These are phyloP conservation scores for Sporisorium iseilematis-ciliati DNA, from an alignment of 1,284 basidiomycete genomes.

Conservation along the genomic window DNA sequence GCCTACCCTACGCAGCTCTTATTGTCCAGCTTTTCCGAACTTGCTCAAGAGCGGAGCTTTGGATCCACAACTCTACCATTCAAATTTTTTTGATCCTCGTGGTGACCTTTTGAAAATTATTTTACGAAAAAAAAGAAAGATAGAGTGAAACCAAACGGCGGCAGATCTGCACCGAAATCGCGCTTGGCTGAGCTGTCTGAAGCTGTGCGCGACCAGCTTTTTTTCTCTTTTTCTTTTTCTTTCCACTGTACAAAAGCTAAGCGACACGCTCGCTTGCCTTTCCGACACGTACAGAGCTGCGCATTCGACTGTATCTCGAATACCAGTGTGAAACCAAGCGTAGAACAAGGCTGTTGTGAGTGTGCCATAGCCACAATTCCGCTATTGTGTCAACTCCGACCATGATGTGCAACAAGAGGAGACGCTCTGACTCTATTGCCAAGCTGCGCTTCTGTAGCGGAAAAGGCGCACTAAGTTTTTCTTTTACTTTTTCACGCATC, in stretches of 20 bases:
- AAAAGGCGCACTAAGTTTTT: background rate
- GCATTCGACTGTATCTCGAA: background rate
- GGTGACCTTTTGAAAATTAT: background rate
- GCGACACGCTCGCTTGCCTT: background rate
- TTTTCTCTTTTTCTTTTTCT: slow-evolving; percentile 1
- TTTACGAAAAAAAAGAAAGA: background rate
- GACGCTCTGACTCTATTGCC: no score
- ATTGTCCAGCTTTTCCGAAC: background rate
- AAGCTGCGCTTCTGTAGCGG: background rate
- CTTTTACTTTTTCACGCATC: background rate
- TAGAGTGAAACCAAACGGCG: slow-evolving; percentile 1
- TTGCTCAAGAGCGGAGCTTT: background rate
- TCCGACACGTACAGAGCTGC: slow-evolving; percentile 5
- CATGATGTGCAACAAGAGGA: no score
- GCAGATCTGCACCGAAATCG: slow-evolving; percentile 1
- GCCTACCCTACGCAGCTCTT: background rate
- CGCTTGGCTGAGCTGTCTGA: slow-evolving; percentile 5
- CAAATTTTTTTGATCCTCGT: slow-evolving; percentile 3
- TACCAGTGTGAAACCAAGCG: background rate
- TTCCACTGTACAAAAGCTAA: background rate
- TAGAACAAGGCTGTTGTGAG: no score
- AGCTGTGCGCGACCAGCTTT: background rate
- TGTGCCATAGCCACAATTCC: no score
- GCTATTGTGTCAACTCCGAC: no score
- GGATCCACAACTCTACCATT: background rate